phyloP scores from a whole-genome alignment of 192 early-diverging fungal species.

The Kickxella alabastrina region DNA sequence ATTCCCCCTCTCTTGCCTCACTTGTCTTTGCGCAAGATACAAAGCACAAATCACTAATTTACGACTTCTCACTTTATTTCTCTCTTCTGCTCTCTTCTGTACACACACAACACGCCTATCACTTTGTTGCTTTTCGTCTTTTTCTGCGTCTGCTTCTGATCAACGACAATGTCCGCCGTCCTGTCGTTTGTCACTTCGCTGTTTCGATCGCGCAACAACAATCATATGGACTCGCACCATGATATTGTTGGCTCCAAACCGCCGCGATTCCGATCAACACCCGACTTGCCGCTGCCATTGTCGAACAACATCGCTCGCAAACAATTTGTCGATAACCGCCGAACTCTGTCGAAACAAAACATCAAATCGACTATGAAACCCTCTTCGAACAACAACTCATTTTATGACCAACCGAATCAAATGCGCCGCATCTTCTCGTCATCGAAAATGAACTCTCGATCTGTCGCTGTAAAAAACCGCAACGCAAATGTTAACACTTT shows the following conservation, averaged over 20 bases:
- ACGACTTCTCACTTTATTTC: too few relatives aligned
- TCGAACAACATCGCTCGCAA: conserved; percentile 11
- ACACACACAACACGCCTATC: too few relatives aligned
- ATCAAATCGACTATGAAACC: conserved; percentile 18
- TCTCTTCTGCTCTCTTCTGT: too few relatives aligned
- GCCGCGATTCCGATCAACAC: conserved; percentile 12
- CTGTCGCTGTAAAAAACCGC: conserved; percentile 25
- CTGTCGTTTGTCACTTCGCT: conserved; percentile 49
- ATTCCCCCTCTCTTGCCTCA: too few relatives aligned
- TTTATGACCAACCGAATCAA: conserved; percentile 32
- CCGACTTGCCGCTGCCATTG: conserved; percentile 11
- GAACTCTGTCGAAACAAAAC: conserved; percentile 16
- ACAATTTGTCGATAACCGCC: conserved; percentile 7
- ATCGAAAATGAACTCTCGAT: conserved; percentile 26
- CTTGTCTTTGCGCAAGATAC: too few relatives aligned
- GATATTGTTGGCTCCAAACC: conserved; percentile 14
- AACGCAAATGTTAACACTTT: neutral
- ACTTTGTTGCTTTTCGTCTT: too few relatives aligned
- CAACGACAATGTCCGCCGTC: conserved; percentile 6
- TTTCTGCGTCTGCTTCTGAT: neutral
- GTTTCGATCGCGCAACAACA: conserved; percentile 45
- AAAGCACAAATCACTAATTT: too few relatives aligned
- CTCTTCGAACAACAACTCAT: conserved; percentile 4
- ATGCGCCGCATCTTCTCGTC: conserved; percentile 33
- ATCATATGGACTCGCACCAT: conserved; percentile 16